phyloP scores from a whole-genome alignment of 768 basidiomycete genomes.

The Cantharellus anzutake region DNA sequence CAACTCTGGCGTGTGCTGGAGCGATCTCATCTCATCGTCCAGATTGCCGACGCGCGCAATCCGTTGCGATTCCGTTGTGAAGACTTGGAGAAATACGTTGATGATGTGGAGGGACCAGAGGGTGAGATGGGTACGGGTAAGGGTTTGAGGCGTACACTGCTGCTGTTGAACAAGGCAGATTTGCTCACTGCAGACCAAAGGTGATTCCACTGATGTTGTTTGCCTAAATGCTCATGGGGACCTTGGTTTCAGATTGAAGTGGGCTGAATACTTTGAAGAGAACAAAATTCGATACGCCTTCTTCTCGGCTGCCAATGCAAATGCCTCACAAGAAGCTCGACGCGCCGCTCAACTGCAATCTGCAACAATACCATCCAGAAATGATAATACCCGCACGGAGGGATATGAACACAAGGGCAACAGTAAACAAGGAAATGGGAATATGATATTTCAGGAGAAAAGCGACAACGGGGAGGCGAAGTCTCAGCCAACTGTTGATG shows the following conservation, averaged over 20 bases:
- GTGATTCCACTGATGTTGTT: conserved; percentile 19
- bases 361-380: conserved; percentile 14
- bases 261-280: conserved; percentile 84
- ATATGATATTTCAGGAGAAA: too few species aligned
- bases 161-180: conserved; percentile 94
- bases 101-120: conserved; percentile 66
- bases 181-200: conserved; percentile 72
- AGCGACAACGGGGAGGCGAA: neutral
- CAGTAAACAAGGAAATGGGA: conserved; percentile 12
- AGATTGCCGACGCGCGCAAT: conserved; percentile 93
- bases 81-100: conserved; percentile 72
- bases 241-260: conserved; percentile 34
- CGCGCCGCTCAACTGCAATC: conserved; percentile 17
- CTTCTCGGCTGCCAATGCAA: conserved; percentile 80
- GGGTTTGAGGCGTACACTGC: conserved; percentile 48
- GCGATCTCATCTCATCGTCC: conserved; percentile 82
- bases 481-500: conserved; percentile 8
- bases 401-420: conserved; percentile 13
- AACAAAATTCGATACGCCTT: conserved; percentile 68
- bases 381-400: conserved; percentile 16
- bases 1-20: conserved; percentile 96
- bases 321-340: conserved; percentile 61
- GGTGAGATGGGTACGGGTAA: conserved; percentile 61
- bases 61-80: conserved; percentile 84
- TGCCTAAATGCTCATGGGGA: neutral